phyloP scores from a whole-genome alignment of 345 rosid genomes.

The Citrus australasica region DNA sequence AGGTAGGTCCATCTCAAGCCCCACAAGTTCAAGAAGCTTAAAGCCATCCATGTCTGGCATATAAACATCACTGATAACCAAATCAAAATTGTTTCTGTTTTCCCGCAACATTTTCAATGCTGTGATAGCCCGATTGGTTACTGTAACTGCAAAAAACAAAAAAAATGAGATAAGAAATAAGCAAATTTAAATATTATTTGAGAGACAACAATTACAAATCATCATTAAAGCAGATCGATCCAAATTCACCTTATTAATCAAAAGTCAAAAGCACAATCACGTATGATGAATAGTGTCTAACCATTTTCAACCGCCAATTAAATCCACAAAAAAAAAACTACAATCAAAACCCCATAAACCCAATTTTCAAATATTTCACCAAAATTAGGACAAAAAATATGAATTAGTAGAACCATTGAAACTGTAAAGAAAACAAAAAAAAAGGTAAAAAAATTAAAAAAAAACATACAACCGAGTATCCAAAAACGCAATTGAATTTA shows the following conservation, averaged over 20 bases:
- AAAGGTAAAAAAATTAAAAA: neutral
- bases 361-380: neutral
- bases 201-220: neutral
- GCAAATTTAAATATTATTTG: neutral
- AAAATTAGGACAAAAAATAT: neutral
- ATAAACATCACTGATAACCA: slow-evolving; percentile 76
- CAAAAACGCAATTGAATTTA: neutral
- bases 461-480: neutral
- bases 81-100: slow-evolving; percentile 46
- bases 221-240: slow-evolving; percentile 4
- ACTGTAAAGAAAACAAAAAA: neutral
- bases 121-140: slow-evolving; percentile 45
- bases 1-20: slow-evolving; percentile 85
- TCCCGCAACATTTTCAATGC: slow-evolving; percentile 63
- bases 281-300: slow-evolving; percentile 9
- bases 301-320: neutral
- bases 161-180: neutral
- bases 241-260: neutral
- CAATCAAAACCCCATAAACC: neutral
- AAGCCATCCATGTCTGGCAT: slow-evolving; percentile 87
- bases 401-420: neutral
- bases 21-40: slow-evolving; percentile 78
- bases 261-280: slow-evolving; percentile 2
- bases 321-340: neutral
- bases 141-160: slow-evolving; percentile 47